Base-by-base conservation (phyloP, 768 basidiomycete species). In the Boletus reticuloceps region DNA sequence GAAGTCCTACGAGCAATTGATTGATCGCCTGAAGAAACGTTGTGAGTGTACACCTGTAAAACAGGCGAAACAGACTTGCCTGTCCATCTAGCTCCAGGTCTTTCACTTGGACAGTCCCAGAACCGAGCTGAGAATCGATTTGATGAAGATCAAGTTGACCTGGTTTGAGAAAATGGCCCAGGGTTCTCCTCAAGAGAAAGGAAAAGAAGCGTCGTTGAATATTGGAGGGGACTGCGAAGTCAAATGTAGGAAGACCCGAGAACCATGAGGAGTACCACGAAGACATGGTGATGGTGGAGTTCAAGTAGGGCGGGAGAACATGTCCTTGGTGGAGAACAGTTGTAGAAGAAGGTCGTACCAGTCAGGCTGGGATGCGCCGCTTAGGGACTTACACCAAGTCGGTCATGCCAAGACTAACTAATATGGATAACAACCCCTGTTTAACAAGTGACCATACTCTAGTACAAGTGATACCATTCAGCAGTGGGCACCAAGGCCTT, bases 51-150 rank as follows among this genome's bases (percentile, higher is more conserved):
- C 51, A 58, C 27, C 36, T 55, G 48, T 13, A 34, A 39, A 54
- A 42, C 25, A 51, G 42, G 32, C 48, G 38, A n/a, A 51, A 40
- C 20, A 11, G 31, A 44, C 79, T 86, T 65, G 89, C 94, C 69
- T 84, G 77, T 47, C 79, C 78, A 69, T 93, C 83, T 47, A 98
- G 74, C 67, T 94, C 84, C 52, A 97, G 75, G 64, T 93, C 85
- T 58, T 86, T 86, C 37, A 98, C 81, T 71, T 94, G 90, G 5
- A 97, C 84, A 68, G 82, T 87, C 17, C 95, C 95, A 40, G 87
- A 88, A n/a, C 91, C 89, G 64, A 98, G 87, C 72, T 96, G 92
- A 29, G 92, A 89, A 63, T 96, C 92, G 63, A 97, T 88, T 72
- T 92, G 86, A 52, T 86, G 81, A 49, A 83, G 77, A 73, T 97